These are phyloP conservation scores for Amphirosellinia nigrospora DNA, from an alignment of 495 filamentous ascomycete species.

Conservation along the genomic window DNA sequence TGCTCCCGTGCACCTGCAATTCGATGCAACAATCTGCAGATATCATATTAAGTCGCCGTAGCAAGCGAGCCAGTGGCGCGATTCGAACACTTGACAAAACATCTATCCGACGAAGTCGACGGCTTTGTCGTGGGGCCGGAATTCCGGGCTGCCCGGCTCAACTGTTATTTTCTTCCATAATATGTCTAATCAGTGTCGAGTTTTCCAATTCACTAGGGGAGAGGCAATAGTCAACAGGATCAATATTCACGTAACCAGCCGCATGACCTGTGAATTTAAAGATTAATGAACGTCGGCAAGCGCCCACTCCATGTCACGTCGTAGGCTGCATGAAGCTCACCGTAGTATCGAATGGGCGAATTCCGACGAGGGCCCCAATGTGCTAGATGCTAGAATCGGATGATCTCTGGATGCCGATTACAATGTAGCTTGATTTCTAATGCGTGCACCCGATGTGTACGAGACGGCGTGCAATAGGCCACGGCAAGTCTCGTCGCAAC, in stretches of 20 bases:
- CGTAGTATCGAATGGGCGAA: neutral
- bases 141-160: neutral
- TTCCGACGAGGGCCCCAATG: neutral
- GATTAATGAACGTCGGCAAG: neutral
- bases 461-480: slow-evolving; percentile 16
- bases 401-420: slow-evolving; percentile 9
- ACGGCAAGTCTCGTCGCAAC: slow-evolving; percentile 23
- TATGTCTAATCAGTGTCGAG: neutral
- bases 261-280: neutral
- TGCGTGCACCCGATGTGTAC: slow-evolving; percentile 6
- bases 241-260: neutral
- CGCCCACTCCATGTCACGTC: neutral
- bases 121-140: neutral
- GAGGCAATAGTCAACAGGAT: neutral
- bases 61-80: neutral
- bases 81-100: neutral
- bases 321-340: neutral
- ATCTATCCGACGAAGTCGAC: neutral
- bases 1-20: neutral
- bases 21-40: neutral
- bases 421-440: slow-evolving; percentile 26
- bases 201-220: neutral
- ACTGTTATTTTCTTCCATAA: neutral
- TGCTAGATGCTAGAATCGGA: neutral
- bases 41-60: neutral